These are phyloP conservation scores for Carex cristatella DNA, from an alignment of 176 grass and related monocot species.

Conservation along the genomic window DNA sequence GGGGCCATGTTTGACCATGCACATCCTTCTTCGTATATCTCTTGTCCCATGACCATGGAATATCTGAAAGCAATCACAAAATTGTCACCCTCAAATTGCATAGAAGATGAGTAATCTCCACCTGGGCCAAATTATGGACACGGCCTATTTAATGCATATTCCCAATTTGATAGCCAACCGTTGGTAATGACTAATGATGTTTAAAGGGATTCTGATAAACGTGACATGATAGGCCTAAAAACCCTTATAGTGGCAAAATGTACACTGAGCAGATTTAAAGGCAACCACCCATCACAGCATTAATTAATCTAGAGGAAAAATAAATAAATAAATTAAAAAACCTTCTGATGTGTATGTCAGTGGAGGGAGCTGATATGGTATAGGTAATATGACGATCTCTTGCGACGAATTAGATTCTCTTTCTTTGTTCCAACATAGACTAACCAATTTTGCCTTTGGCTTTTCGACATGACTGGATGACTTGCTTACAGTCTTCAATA, in stretches of 20 bases:
- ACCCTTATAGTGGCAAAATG: neutral
- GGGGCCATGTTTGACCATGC: constrained; percentile 73
- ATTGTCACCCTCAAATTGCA: neutral
- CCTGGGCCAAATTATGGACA: neutral
- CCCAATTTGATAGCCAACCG: neutral
- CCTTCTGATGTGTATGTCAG: constrained; percentile 55
- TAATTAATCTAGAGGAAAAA: neutral
- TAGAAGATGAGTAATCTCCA: neutral
- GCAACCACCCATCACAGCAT: too few relatives aligned
- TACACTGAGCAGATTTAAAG: neutral
- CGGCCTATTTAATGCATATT: neutral
- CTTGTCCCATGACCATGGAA: constrained; percentile 91
- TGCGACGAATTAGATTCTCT: constrained; percentile 20
- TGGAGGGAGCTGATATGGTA: constrained; percentile 86
- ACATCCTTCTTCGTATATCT: constrained; percentile 81
- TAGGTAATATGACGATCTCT: constrained; percentile 52
- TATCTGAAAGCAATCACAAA: constrained; percentile 42
- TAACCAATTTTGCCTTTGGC: constrained; percentile 56
- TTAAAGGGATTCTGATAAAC: neutral
- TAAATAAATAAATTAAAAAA: neutral
- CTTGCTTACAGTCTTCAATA: constrained; percentile 15
- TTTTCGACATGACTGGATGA: constrained; percentile 8
- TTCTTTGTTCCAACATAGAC: constrained; percentile 50
- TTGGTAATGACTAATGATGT: neutral
- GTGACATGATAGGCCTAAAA: neutral